phyloP scores from a whole-genome alignment of 1,284 basidiomycete species.

The Tremellales sp. region DNA sequence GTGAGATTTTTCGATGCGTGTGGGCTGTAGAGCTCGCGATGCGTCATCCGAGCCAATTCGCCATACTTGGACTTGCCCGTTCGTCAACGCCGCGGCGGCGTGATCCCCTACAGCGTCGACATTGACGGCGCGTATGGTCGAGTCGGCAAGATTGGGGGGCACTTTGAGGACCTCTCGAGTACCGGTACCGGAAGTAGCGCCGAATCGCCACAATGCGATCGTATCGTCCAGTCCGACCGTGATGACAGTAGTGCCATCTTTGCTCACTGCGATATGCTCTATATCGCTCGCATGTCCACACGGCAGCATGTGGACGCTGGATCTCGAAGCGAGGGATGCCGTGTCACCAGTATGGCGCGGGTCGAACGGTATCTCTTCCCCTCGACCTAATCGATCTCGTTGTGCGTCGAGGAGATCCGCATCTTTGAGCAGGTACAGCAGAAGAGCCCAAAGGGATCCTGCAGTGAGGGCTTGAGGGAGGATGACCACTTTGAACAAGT shows the following conservation, averaged over 20 bases:
- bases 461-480: slow-evolving; percentile 79
- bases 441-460: slow-evolving; percentile 65
- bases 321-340: slow-evolving; percentile 26
- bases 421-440: slow-evolving; percentile 88
- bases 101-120: not conserved
- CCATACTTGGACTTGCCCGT: not conserved
- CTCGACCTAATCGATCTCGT: slow-evolving; percentile 52
- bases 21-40: too few species aligned
- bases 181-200: slow-evolving; percentile 17
- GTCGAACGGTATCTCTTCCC: slow-evolving; percentile 19
- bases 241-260: slow-evolving; percentile 60
- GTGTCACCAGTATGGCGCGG: slow-evolving; percentile 40
- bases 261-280: slow-evolving; percentile 68
- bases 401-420: slow-evolving; percentile 86
- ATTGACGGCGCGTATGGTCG: not conserved
- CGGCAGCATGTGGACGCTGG: slow-evolving; percentile 66
- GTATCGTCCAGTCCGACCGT: slow-evolving; percentile 70
- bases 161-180: slow-evolving; percentile 21
- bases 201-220: slow-evolving; percentile 40
- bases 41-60: not conserved
- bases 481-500: slow-evolving; percentile 75
- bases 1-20: too few species aligned
- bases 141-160: slow-evolving; percentile 10
- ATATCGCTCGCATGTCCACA: slow-evolving; percentile 74
- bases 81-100: not conserved